phyloP scores from a whole-genome alignment of 2,329 filamentous ascomycete species.

The Cercospora sp. region DNA sequence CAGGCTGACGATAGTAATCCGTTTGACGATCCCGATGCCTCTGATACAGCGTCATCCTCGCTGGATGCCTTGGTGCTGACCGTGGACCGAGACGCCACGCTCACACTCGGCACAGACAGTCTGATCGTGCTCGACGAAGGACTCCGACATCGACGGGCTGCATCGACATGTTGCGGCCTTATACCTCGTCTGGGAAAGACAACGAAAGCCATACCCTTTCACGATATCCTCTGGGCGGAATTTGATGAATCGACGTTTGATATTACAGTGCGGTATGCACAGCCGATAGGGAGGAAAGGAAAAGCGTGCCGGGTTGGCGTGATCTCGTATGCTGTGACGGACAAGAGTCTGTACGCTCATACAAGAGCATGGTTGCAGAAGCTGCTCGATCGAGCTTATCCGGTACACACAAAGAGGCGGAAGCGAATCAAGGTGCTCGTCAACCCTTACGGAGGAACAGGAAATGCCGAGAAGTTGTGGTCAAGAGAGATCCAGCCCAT shows the following conservation, averaged over 20 bases:
- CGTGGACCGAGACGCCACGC: constrained; percentile 59
- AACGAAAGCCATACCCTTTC: constrained; percentile 68
- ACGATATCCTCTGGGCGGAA: constrained; percentile 82
- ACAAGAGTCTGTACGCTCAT: constrained; percentile 53
- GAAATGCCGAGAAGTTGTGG: constrained; percentile 72
- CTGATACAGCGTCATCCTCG: constrained; percentile 8
- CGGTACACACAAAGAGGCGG: constrained; percentile 58
- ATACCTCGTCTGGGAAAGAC: constrained; percentile 49
- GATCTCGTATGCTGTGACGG: constrained; percentile 60
- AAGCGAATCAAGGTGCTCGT: constrained; percentile 86
- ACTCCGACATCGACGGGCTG: constrained; percentile 48
- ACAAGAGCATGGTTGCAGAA: constrained; percentile 62
- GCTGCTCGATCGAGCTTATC: constrained; percentile 72
- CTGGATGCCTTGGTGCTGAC: constrained; percentile 31
- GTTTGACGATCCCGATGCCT: constrained; percentile 36
- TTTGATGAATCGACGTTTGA: constrained; percentile 52
- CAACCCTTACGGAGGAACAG: constrained; percentile 88
- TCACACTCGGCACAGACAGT: constrained; percentile 62
- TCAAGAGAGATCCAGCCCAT: constrained; percentile 75
- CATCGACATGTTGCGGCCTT: constrained; percentile 59
- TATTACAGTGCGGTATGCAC: constrained; percentile 73
- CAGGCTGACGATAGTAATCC: constrained; percentile 29
- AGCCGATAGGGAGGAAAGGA: constrained; percentile 54
- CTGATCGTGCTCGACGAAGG: constrained; percentile 63
- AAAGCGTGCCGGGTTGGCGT: constrained; percentile 61